Evolutionary conservation across 768 basidiomycete species (phyloP).

Genomic region (Albatrellus ellisii): DNA sequence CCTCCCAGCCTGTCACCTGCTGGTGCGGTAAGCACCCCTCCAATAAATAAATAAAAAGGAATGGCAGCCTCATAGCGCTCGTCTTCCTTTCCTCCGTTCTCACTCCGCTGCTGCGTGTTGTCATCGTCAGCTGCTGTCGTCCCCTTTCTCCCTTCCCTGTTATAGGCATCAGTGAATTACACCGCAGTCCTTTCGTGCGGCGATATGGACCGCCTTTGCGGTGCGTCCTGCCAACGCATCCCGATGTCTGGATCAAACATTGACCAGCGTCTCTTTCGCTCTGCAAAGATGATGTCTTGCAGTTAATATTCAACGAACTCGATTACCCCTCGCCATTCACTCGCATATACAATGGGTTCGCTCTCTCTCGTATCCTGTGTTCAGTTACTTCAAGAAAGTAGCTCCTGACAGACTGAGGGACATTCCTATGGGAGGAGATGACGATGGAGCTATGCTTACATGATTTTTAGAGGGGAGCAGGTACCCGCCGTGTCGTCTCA

Average conservation of each 20-base stretch:
- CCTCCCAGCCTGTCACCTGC: too few species aligned
- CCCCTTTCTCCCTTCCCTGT: too few species aligned
- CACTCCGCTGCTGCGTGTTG: too few species aligned
- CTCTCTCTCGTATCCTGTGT: constrained; percentile 44
- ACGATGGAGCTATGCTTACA: constrained; percentile 56
- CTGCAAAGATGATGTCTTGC: constrained; percentile 46
- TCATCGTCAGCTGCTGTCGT: too few species aligned
- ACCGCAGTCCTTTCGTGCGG: too few species aligned
- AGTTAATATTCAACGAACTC: constrained; percentile 62
- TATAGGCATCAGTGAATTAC: too few species aligned
- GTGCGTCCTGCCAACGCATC: constrained; percentile 10
- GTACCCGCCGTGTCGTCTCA: constrained; percentile 40
- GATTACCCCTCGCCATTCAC: constrained; percentile 49
- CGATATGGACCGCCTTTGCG: constrained; percentile 14
- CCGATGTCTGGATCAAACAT: neutral
- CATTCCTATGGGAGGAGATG: constrained; percentile 56
- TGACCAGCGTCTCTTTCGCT: neutral
- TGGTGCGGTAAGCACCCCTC: too few species aligned
- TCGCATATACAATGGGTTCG: constrained; percentile 55
- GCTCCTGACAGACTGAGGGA: constrained; percentile 47
- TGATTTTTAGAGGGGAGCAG: constrained; percentile 59
- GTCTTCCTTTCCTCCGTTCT: too few species aligned
- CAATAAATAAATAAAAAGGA: too few species aligned
- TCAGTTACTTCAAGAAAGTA: constrained; percentile 48
- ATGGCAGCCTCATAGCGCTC: too few species aligned